Base-by-base conservation (phyloP, 1,284 basidiomycete genomes). In the Hemileia vastatrix region DNA sequence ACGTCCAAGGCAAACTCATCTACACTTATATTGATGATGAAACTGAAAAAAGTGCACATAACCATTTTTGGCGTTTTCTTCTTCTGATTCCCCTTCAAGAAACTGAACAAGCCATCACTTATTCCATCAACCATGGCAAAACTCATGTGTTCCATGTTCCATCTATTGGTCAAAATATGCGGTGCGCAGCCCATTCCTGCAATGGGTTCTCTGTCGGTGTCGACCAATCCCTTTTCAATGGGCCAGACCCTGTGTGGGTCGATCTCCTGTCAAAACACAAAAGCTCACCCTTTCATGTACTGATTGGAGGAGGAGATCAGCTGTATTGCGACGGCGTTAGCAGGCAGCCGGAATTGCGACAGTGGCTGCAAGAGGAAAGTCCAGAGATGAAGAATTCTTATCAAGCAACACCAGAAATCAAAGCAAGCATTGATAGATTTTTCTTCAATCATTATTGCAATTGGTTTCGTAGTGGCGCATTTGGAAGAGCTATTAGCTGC, bases 1-100 rank as follows among this genome's bases (percentile, higher is more conserved):
- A n/a, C n/a, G n/a, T n/a, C n/a, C n/a, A n/a, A n/a, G n/a, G n/a
- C n/a, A n/a, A n/a, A n/a, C n/a, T n/a, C n/a, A n/a, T n/a, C n/a
- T n/a, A n/a, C n/a, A n/a, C n/a, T n/a, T n/a, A n/a, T n/a, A n/a
- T n/a, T n/a, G n/a, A n/a, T n/a, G n/a, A n/a, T n/a, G n/a, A n/a
- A n/a, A n/a, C n/a, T n/a, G n/a, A n/a, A n/a, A n/a, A n/a, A n/a
- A n/a, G n/a, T n/a, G n/a, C n/a, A n/a, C n/a, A n/a, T n/a, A n/a
- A n/a, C n/a, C n/a, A n/a, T n/a, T 98, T 98, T 78, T 97, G 91
- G 89, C 82, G 95, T 57, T 97, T 97, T 79, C 81, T 87, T 74
- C 83, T 97, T 60, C 83, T 87, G 68, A 81, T 98, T 60, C 90
- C 89, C 3, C 76, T 97, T 6, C 80, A 81, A 3, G 77, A 80